Evolutionary conservation across 371 early-diverging fungal genomes (phyloP).

Genomic region (Lichtheimia corymbifera): DNA sequence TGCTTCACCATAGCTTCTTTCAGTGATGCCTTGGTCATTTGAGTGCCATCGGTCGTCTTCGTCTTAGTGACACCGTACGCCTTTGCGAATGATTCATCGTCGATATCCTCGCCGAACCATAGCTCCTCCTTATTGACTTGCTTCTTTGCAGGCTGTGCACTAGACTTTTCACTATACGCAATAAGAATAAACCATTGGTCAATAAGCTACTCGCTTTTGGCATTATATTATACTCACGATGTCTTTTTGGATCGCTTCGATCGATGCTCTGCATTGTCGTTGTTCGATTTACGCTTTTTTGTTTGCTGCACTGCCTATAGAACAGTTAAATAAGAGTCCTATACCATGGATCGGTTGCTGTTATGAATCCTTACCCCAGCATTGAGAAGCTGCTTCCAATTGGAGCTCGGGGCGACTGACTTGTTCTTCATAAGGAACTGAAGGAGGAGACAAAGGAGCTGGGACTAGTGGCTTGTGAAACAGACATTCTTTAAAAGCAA

Average conservation of each 20-base stretch:
- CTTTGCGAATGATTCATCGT: conserved; percentile 48
- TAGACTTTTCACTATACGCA: background rate
- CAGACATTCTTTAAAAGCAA: too few relatives aligned
- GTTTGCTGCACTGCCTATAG: conserved; percentile 8
- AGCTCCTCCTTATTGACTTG: conserved; percentile 50
- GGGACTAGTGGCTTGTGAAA: too few relatives aligned
- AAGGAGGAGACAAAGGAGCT: too few relatives aligned
- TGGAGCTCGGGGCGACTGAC: conserved; percentile 44
- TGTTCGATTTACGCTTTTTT: conserved; percentile 14
- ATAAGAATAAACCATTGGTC: conserved; percentile 1
- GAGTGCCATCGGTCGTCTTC: conserved; percentile 1
- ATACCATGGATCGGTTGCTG: too few relatives aligned
- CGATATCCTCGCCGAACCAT: conserved; percentile 64
- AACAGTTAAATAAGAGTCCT: background rate
- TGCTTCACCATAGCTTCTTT: conserved; percentile 31
- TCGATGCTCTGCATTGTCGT: background rate
- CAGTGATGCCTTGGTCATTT: background rate
- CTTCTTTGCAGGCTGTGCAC: conserved; percentile 12
- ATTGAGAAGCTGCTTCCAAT: conserved; percentile 55
- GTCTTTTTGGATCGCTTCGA: conserved; percentile 13
- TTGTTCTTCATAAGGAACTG: too few relatives aligned
- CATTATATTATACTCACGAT: background rate
- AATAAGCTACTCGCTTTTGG: background rate
- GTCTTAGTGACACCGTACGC: conserved; percentile 45
- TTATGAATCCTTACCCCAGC: conserved; percentile 18